A percentile compares a stretch with the other conserved stretches of the same genome.
phyloP scores from a whole-genome alignment of 23 red algal genomes.

The Gracilaria domingensis region DNA sequence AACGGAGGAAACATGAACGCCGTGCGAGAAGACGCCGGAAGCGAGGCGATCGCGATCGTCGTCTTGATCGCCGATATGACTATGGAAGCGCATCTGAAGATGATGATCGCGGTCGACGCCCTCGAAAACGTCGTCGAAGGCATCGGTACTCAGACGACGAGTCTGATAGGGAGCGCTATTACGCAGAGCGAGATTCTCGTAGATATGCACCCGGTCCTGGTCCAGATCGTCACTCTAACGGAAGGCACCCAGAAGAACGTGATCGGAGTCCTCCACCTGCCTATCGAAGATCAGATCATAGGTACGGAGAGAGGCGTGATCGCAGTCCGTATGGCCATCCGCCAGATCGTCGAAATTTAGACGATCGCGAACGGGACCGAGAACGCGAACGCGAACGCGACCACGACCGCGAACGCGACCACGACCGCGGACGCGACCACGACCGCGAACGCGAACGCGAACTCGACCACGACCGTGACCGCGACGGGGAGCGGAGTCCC shows the following conservation, averaged over 20 bases:
- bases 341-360: slow-evolving; percentile 12
- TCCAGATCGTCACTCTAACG: neutral
- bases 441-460: too few species aligned
- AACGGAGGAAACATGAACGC: slow-evolving; percentile 15
- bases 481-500: neutral
- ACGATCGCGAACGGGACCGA: slow-evolving; percentile 22
- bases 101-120: slow-evolving; percentile 19
- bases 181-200: slow-evolving; percentile 3
- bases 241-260: neutral
- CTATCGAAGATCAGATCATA: slow-evolving; percentile 8
- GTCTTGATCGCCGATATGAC: neutral
- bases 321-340: slow-evolving; percentile 24
- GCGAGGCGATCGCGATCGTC: slow-evolving; percentile 14
- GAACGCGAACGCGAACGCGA: too few species aligned
- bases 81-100: slow-evolving; percentile 2
- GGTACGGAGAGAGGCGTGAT: slow-evolving; percentile 20
- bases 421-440: too few species aligned
- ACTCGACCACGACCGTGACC: neutral
- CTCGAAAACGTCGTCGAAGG: slow-evolving; percentile 26
- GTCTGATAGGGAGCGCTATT: slow-evolving; percentile 23
- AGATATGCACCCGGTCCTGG: neutral
- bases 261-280: neutral
- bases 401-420: slow-evolving; percentile 23
- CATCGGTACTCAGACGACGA: slow-evolving; percentile 36
- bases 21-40: slow-evolving; percentile 26